Evolutionary conservation across 2,329 filamentous ascomycete species (phyloP).

Genomic region (Nigrospora oryzae): DNA sequence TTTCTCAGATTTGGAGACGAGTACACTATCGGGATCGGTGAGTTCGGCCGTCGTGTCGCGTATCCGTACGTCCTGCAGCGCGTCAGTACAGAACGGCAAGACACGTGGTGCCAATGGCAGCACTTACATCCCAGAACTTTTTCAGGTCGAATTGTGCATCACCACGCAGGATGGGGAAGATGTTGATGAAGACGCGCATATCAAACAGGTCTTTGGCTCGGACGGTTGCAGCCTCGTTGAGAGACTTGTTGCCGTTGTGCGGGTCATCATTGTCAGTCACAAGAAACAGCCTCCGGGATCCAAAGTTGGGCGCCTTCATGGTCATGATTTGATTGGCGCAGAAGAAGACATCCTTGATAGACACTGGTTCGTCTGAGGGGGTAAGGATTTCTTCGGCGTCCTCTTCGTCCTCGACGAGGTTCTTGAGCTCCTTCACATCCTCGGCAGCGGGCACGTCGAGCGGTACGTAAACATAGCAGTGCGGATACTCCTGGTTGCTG

Average conservation of each 20-base stretch:
- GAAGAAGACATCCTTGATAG: constrained; percentile 86
- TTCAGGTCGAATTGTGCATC: constrained; percentile 68
- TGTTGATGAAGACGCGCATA: constrained; percentile 79
- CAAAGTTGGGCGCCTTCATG: constrained; percentile 88
- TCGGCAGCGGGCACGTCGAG: constrained; percentile 79
- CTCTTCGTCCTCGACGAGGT: constrained; percentile 70
- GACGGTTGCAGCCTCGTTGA: constrained; percentile 70
- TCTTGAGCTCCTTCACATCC: constrained; percentile 74
- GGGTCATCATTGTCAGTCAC: constrained; percentile 93
- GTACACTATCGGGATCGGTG: constrained; percentile 46
- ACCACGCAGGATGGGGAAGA: constrained; percentile 76
- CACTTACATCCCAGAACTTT: constrained; percentile 81
- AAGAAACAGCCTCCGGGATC: constrained; percentile 85
- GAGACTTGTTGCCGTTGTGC: constrained; percentile 61
- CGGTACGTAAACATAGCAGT: constrained; percentile 87
- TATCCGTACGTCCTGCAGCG: constrained; percentile 76
- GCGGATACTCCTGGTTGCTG: constrained; percentile 62
- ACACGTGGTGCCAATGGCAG: not conserved
- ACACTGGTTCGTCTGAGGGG: constrained; percentile 59
- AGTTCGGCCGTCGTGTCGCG: constrained; percentile 66
- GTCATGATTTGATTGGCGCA: constrained; percentile 96
- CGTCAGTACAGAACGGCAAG: constrained; percentile 1
- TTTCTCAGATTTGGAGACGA: constrained; percentile 60
- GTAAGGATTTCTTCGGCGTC: constrained; percentile 60
- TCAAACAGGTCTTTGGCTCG: constrained; percentile 94